Base-by-base conservation (phyloP, 768 basidiomycete genomes). In the Rhodosporidiobolus sp. region DNA sequence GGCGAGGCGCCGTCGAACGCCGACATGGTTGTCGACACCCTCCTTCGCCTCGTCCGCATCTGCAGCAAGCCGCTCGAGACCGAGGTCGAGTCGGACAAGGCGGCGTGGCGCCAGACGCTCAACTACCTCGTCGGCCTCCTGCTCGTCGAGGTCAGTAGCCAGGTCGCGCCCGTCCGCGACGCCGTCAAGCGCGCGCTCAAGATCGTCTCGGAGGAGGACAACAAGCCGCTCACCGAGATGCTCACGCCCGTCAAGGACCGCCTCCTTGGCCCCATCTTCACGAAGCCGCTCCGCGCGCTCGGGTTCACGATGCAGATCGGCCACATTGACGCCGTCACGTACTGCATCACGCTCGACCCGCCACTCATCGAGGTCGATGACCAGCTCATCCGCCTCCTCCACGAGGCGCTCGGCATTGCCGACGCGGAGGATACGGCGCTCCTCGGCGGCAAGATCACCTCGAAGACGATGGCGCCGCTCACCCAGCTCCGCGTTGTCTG, bases 301-400 rank as follows among this genome's bases (percentile, higher is more conserved):
- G 94, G 94, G 3, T 94, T 97, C 80, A 85, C 89, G 24, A 92
- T 92, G 78, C 96, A 98, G 80, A 96, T 98, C 68, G 96, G 94
- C 43, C 94, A 97, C 86, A 93, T 98, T 70, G 96, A 98, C 78
- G 93, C 93, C 26, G 88, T 98, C 70, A 90, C 94, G 17, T 99
- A 94, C 80, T 92, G 92, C 79, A 87, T 99, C 72, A 90, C 87
- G 68, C 83, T 97, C 46, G 87, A 91, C 35, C 94, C 96, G 17
- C 91, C 92, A 1, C 85, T 98, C 34, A 88, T 93, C 3, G 94
- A 96, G 76, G 84, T 94, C 52, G 92, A 92, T 74, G 95, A 97
- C 55, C 94, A 97, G 80, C 87, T 97, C 58, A 84, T 93, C 60
- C 89, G 95, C 24, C 86, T 97, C 16, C 83, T 98, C 38, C 91